Conservation (phyloP, 345 rosid genomes). For the Aethionema arabicum region DNA sequence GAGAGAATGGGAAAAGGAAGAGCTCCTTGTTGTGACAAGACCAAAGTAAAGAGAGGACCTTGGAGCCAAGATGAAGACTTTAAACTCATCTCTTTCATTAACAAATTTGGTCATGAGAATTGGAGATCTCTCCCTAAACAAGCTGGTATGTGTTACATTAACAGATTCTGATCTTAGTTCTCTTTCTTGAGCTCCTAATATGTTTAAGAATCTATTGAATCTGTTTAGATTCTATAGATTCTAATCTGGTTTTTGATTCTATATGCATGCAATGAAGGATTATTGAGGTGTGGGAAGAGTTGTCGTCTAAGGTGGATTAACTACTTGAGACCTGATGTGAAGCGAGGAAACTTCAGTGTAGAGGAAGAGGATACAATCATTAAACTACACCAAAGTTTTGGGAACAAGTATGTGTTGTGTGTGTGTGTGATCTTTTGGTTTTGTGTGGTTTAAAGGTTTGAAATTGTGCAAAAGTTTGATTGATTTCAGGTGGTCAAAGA, state of each 20-base stretch:
- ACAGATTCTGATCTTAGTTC: neutral
- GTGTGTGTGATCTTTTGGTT: neutral
- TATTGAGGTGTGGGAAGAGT: slow-evolving; percentile 43
- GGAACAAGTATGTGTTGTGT: slow-evolving; percentile 38
- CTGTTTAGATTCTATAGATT: neutral
- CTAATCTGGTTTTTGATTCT: slow-evolving; percentile 16
- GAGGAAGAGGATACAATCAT: slow-evolving; percentile 42
- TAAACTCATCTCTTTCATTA: slow-evolving; percentile 47
- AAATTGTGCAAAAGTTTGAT: slow-evolving; percentile 7
- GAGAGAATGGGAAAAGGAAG: slow-evolving; percentile 40
- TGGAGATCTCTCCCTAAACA: slow-evolving; percentile 66
- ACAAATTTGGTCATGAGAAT: slow-evolving; percentile 54
- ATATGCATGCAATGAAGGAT: slow-evolving; percentile 33
- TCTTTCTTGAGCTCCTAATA: neutral
- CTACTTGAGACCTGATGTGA: slow-evolving; percentile 41
- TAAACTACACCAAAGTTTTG: slow-evolving; percentile 37
- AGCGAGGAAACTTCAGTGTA: slow-evolving; percentile 37
- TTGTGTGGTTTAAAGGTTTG: slow-evolving; percentile 19
- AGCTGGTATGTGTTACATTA: slow-evolving; percentile 46
- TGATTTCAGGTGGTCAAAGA: slow-evolving; percentile 50
- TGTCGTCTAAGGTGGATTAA: slow-evolving; percentile 42
- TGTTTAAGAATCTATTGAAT: neutral
- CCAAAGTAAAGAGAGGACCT: slow-evolving; percentile 64
- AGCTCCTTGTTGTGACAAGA: slow-evolving; percentile 63
- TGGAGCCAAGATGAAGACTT: slow-evolving; percentile 67